A percentile compares a stretch with the other conserved stretches of the same genome.
These are phyloP conservation scores for Pestalotiopsis sp. DNA, from an alignment of 2,329 filamentous ascomycete species.

Conservation along the genomic window DNA sequence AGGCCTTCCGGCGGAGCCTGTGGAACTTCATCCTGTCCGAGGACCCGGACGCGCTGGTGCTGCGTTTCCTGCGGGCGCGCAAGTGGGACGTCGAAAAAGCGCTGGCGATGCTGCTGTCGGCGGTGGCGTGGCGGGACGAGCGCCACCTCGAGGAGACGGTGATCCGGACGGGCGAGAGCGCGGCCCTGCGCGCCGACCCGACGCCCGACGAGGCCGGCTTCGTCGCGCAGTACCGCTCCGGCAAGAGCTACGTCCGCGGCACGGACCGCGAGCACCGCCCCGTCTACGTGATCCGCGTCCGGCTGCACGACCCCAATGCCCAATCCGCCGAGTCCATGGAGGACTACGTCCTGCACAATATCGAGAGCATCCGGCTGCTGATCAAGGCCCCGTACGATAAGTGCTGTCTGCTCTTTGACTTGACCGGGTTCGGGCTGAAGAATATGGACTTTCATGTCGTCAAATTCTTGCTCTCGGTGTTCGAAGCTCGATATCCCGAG, in stretches of 20 bases:
- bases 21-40: conserved; percentile 31
- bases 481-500: conserved; percentile 79
- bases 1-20: conserved; percentile 25
- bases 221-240: conserved; percentile 37
- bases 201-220: conserved; percentile 35
- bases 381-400: conserved; percentile 20
- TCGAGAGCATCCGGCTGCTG: conserved; percentile 37
- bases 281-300: conserved; percentile 38
- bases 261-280: conserved; percentile 37
- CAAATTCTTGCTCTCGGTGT: conserved; percentile 79
- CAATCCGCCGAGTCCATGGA: conserved; percentile 38
- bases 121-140: conserved; percentile 40
- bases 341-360: conserved; percentile 40
- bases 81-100: conserved; percentile 43
- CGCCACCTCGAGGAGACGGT: conserved; percentile 34
- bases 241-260: conserved; percentile 41
- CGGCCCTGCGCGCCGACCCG: conserved; percentile 25
- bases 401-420: conserved; percentile 64
- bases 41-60: conserved; percentile 38
- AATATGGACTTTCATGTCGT: conserved; percentile 80
- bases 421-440: conserved; percentile 69
- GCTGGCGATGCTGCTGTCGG: conserved; percentile 39
- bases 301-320: conserved; percentile 32
- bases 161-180: conserved; percentile 35
- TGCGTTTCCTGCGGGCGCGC: conserved; percentile 43